A percentile compares a stretch with the other conserved stretches of the same genome.
phyloP scores from a whole-genome alignment of 1,139 yeast genomes.

The Geotrichum reessii region DNA sequence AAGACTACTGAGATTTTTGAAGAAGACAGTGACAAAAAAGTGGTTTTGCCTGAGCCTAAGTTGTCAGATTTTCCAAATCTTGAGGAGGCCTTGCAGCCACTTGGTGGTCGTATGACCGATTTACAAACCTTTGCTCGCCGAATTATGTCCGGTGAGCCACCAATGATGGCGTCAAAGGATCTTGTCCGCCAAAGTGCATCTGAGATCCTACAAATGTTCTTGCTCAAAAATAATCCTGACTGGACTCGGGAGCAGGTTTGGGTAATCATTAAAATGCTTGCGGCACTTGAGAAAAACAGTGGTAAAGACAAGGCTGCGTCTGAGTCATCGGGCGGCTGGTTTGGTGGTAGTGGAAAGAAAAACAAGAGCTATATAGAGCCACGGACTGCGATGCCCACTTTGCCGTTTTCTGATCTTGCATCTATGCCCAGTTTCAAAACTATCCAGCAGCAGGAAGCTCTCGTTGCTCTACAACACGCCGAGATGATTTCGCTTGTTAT shows the following conservation, averaged over 20 bases:
- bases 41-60: slow-evolving; percentile 13
- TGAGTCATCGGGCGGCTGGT: slow-evolving; percentile 3
- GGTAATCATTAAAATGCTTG: slow-evolving; percentile 65
- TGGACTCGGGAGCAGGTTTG: slow-evolving; percentile 84
- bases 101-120: slow-evolving; percentile 95
- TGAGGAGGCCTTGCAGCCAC: slow-evolving; percentile 57
- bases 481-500: slow-evolving; percentile 66
- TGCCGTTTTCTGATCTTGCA: slow-evolving; percentile 14
- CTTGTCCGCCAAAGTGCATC: slow-evolving; percentile 82
- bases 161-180: slow-evolving; percentile 66
- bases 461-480: slow-evolving; percentile 68
- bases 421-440: slow-evolving; percentile 56
- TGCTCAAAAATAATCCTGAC: slow-evolving; percentile 46
- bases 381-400: not conserved
- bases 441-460: slow-evolving; percentile 45
- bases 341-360: not conserved
- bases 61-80: slow-evolving; percentile 30
- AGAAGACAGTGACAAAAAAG: slow-evolving; percentile 9
- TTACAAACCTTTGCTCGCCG: slow-evolving; percentile 86
- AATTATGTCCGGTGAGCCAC: slow-evolving; percentile 78
- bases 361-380: not conserved
- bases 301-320: not conserved
- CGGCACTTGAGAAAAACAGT: slow-evolving; percentile 27
- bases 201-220: slow-evolving; percentile 77
- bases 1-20: slow-evolving; percentile 12